phyloP scores from a whole-genome alignment of 305 asterid species.

The Rubia occidens region DNA sequence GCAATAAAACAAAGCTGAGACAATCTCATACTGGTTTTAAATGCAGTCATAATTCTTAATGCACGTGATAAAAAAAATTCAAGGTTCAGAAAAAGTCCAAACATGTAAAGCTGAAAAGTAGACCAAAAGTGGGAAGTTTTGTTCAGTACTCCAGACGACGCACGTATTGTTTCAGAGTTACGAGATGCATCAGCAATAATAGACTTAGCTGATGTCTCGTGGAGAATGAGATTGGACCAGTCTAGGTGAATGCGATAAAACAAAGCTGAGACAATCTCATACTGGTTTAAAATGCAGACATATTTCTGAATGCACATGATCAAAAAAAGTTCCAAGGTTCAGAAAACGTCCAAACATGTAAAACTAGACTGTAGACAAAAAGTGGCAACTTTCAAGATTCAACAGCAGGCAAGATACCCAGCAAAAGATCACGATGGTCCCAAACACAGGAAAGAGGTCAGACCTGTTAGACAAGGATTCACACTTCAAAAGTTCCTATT shows the following conservation, averaged over 20 bases:
- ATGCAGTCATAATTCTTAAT: too few species aligned
- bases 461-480: slow-evolving; percentile 6
- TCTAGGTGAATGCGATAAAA: slow-evolving; percentile 79
- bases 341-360: slow-evolving; percentile 13
- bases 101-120: too few species aligned
- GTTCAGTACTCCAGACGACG: slow-evolving; percentile 64
- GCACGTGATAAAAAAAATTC: too few species aligned
- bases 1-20: too few species aligned
- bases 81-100: too few species aligned
- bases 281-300: slow-evolving; percentile 56
- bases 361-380: slow-evolving; percentile 20
- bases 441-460: slow-evolving; percentile 29
- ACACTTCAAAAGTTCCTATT: neutral
- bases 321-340: slow-evolving; percentile 17
- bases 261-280: slow-evolving; percentile 67
- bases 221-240: slow-evolving; percentile 63
- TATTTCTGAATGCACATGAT: slow-evolving; percentile 52
- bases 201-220: slow-evolving; percentile 73
- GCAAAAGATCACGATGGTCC: slow-evolving; percentile 95
- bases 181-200: slow-evolving; percentile 69
- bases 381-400: slow-evolving; percentile 40
- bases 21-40: too few species aligned
- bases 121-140: too few species aligned
- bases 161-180: slow-evolving; percentile 58
- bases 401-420: slow-evolving; percentile 73